phyloP scores from a whole-genome alignment of 2,329 filamentous ascomycete species.

The Epichloe coenophiala region DNA sequence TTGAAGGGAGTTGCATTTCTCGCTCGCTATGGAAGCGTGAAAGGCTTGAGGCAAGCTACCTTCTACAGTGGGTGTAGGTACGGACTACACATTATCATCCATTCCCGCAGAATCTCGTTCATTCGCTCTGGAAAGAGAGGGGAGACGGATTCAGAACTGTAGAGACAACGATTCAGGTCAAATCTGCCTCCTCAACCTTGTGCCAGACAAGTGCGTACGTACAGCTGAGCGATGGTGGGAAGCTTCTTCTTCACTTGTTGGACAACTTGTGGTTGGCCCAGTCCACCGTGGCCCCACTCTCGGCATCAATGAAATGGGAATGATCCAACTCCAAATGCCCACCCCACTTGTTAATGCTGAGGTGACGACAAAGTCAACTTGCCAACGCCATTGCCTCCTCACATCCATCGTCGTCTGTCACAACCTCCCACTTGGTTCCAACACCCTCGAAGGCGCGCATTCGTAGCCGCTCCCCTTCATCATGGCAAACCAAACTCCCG shows the following conservation, averaged over 20 bases:
- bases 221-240: too few relatives aligned
- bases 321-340: neutral
- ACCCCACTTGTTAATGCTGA: constrained; percentile 4
- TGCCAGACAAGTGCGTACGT: too few relatives aligned
- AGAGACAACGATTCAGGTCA: neutral
- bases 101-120: neutral
- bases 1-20: too few relatives aligned
- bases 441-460: constrained; percentile 9
- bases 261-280: too few relatives aligned
- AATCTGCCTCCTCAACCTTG: neutral
- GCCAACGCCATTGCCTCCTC: constrained; percentile 1
- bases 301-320: too few relatives aligned
- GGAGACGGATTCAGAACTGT: neutral
- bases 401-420: constrained; percentile 2
- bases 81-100: neutral
- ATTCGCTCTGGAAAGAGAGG: neutral
- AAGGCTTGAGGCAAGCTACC: neutral
- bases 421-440: neutral
- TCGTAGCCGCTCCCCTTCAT: constrained; percentile 13
- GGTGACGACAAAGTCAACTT: constrained; percentile 6
- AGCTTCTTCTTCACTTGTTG: too few relatives aligned
- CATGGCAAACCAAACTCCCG: constrained; percentile 97
- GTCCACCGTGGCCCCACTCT: neutral
- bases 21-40: too few relatives aligned
- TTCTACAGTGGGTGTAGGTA: neutral